A percentile compares a stretch with the other conserved stretches of the same genome.
Conservation (phyloP, 208 protist genomes). For the Trypanosoma mega region DNA sequence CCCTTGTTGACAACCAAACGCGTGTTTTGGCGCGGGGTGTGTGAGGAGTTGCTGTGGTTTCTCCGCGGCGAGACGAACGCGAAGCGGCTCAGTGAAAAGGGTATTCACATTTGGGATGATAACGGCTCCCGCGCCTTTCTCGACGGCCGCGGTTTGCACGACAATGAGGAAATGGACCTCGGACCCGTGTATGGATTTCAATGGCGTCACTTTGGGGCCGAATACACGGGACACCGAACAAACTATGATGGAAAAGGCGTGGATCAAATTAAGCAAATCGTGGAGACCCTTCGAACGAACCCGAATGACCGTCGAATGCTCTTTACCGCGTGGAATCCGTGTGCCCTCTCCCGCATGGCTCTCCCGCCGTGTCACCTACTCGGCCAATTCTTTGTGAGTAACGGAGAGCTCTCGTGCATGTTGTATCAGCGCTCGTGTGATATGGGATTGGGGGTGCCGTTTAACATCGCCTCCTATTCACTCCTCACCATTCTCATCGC, state of each 20-base stretch:
- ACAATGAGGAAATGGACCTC: constrained; percentile 95
- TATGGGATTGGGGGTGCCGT: constrained; percentile 98
- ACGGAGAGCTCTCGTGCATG: constrained; percentile 94
- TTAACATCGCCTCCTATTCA: constrained; percentile 99
- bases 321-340: constrained; percentile 98
- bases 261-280: constrained; percentile 95
- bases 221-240: constrained; percentile 84
- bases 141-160: constrained; percentile 89
- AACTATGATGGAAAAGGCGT: constrained; percentile 94
- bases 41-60: constrained; percentile 99
- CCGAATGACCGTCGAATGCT: constrained; percentile 96
- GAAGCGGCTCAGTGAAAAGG: constrained; percentile 89
- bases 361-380: constrained; percentile 98
- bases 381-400: constrained; percentile 96
- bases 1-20: constrained; percentile 98
- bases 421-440: constrained; percentile 94
- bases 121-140: constrained; percentile 97
- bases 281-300: constrained; percentile 92
- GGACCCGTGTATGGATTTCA: constrained; percentile 99
- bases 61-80: constrained; percentile 95
- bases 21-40: constrained; percentile 98
- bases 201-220: constrained; percentile 98
- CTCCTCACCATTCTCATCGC: constrained; percentile 95
- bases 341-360: constrained; percentile 94
- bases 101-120: constrained; percentile 97